Percentiles rank a stretch among this genome's conserved stretches.
These are phyloP conservation scores for Xanthoconium purpureum DNA, from an alignment of 768 basidiomycete genomes.

Conservation along the genomic window DNA sequence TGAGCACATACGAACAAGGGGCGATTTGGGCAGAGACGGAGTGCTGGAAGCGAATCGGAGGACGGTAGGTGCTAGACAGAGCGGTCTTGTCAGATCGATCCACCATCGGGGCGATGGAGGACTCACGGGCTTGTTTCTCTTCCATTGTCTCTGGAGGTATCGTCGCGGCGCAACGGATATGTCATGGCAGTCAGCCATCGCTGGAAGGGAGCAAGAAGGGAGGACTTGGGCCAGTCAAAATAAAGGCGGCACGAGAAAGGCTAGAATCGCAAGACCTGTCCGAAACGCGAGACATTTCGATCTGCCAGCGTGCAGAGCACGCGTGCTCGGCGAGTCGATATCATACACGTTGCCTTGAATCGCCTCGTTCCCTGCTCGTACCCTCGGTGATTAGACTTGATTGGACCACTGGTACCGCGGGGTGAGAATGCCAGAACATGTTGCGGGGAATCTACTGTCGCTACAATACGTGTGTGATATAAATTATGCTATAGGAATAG, in stretches of 20 bases:
- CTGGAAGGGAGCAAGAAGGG: neutral
- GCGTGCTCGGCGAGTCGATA: constrained; percentile 21
- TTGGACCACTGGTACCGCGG: neutral
- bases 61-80: constrained; percentile 39
- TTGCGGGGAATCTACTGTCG: neutral
- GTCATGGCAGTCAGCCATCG: constrained; percentile 23
- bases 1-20: constrained; percentile 45
- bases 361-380: neutral
- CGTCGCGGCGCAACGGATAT: constrained; percentile 27
- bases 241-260: constrained; percentile 31
- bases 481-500: constrained; percentile 10
- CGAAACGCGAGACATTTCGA: constrained; percentile 27
- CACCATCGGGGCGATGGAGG: constrained; percentile 7
- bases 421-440: no score
- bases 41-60: constrained; percentile 45
- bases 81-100: constrained; percentile 16
- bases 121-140: constrained; percentile 40
- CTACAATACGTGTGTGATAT: constrained; percentile 18
- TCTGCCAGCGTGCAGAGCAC: constrained; percentile 25
- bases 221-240: constrained; percentile 15
- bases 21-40: constrained; percentile 40
- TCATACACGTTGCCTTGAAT: constrained; percentile 10
- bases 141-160: constrained; percentile 42
- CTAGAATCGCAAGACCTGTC: constrained; percentile 26
- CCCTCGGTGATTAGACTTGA: constrained; percentile 6